Percentiles rank a stretch among this genome's conserved stretches.
These are phyloP conservation scores for Phyllosticta citrichinensis DNA, from an alignment of 2,329 filamentous ascomycete genomes.

Conservation along the genomic window DNA sequence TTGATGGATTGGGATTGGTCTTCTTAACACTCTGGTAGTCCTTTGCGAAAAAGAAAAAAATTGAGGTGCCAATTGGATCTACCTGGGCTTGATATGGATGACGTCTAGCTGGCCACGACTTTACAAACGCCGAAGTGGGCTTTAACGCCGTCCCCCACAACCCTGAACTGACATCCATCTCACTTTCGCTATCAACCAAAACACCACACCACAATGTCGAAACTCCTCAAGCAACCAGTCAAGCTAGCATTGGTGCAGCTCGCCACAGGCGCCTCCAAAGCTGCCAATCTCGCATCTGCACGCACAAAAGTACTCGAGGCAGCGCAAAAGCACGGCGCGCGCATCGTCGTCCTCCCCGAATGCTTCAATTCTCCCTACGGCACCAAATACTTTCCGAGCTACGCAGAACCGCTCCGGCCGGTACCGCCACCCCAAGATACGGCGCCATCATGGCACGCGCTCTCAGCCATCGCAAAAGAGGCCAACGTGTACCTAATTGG, in stretches of 20 bases:
- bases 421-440: conserved; percentile 45
- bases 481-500: conserved; percentile 74
- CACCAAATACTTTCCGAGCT: conserved; percentile 78
- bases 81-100: not conserved
- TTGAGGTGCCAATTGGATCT: not conserved
- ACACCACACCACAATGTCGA: not conserved
- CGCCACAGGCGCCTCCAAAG: conserved; percentile 56
- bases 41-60: no score
- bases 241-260: conserved; percentile 41
- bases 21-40: no score
- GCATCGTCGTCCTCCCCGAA: conserved; percentile 86
- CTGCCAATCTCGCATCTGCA: conserved; percentile 71
- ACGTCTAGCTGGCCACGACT: not conserved
- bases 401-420: conserved; percentile 67
- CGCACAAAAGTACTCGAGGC: conserved; percentile 76
- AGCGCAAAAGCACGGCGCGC: conserved; percentile 57
- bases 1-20: no score
- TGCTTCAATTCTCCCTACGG: conserved; percentile 99
- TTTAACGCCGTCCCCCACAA: not conserved
- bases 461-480: conserved; percentile 69
- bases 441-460: conserved; percentile 45
- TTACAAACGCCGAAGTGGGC: not conserved
- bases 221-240: conserved; percentile 26
- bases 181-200: not conserved
- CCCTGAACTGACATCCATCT: not conserved